A percentile compares a stretch with the other conserved stretches of the same genome.
These are phyloP conservation scores for Westerdykella aurantiaca DNA, from an alignment of 2,329 filamentous ascomycete species.

Conservation along the genomic window DNA sequence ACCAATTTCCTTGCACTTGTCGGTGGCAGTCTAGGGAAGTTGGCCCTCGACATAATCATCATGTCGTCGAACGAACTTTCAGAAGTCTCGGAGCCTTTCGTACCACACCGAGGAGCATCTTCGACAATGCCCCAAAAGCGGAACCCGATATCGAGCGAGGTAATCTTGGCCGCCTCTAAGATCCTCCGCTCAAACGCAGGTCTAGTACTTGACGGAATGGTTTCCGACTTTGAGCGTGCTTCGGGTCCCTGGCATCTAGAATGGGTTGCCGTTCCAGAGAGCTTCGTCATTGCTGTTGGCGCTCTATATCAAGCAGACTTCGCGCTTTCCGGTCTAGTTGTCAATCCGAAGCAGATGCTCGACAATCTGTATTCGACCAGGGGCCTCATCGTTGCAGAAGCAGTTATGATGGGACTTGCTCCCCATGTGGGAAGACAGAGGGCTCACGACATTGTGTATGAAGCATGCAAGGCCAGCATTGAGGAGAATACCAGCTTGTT, in stretches of 20 bases:
- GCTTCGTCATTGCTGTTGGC: constrained; percentile 50
- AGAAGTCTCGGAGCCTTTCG: constrained; percentile 50
- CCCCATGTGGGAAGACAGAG: constrained; percentile 47
- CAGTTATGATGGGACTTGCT: constrained; percentile 58
- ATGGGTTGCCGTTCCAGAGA: constrained; percentile 52
- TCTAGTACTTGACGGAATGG: constrained; percentile 52
- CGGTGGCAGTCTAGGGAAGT: constrained; percentile 50
- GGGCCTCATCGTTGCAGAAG: constrained; percentile 53
- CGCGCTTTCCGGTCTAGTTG: constrained; percentile 47
- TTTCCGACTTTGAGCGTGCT: constrained; percentile 53
- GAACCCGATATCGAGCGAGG: constrained; percentile 54
- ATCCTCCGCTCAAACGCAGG: constrained; percentile 49
- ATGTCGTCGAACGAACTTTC: constrained; percentile 54
- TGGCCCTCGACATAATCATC: constrained; percentile 52
- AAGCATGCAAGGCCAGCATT: constrained; percentile 48
- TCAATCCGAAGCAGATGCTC: constrained; percentile 47
- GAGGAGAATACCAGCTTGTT: constrained; percentile 42
- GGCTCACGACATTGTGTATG: constrained; percentile 54
- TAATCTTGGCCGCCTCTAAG: constrained; percentile 52
- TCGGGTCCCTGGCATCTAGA: constrained; percentile 56
- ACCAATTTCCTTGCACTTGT: constrained; percentile 50
- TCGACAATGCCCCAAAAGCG: constrained; percentile 45
- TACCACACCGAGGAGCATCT: constrained; percentile 30
- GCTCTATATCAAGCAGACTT: constrained; percentile 52
- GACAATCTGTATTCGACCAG: constrained; percentile 48